Evolutionary conservation across 352 stramenopile species (phyloP).

Genomic region (Phytophthora cryptogea): DNA sequence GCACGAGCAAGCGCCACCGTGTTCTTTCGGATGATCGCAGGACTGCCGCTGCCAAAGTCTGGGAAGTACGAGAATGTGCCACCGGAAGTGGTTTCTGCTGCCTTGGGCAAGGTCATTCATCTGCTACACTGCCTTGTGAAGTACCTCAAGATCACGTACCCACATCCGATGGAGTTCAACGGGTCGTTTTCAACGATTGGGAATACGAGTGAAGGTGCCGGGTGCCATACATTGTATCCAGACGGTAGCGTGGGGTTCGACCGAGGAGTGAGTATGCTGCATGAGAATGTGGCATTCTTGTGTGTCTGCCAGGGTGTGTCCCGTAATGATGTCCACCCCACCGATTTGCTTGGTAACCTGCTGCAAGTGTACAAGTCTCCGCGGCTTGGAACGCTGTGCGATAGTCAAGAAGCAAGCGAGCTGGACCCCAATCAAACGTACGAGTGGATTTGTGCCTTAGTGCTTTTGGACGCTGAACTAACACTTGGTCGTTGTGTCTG

Average conservation of each 20-base stretch:
- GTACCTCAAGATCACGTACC: conserved; percentile 73
- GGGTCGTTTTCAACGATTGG: conserved; percentile 89
- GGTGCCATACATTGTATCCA: conserved; percentile 85
- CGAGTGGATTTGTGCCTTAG: background rate
- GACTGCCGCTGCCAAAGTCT: conserved; percentile 72
- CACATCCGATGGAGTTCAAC: conserved; percentile 86
- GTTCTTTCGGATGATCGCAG: conserved; percentile 72
- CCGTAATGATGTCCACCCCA: conserved; percentile 40
- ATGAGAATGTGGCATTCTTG: conserved; percentile 77
- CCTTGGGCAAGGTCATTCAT: conserved; percentile 78
- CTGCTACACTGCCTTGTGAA: conserved; percentile 70
- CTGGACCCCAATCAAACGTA: conserved; percentile 26
- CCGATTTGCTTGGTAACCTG: conserved; percentile 74
- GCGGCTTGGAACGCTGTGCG: conserved; percentile 45
- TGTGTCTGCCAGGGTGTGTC: conserved; percentile 54
- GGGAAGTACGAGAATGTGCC: conserved; percentile 74
- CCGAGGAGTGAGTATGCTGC: conserved; percentile 71
- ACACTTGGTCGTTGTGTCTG: background rate
- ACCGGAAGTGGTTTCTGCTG: conserved; percentile 72
- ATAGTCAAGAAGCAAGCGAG: conserved; percentile 30
- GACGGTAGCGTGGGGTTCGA: conserved; percentile 81
- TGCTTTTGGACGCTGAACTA: background rate
- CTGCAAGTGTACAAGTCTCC: conserved; percentile 53
- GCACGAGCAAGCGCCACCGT: conserved; percentile 15
- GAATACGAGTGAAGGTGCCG: conserved; percentile 73